Conservation (phyloP, 176 grass and related monocot genomes). For the Calamus simplicifolius region DNA sequence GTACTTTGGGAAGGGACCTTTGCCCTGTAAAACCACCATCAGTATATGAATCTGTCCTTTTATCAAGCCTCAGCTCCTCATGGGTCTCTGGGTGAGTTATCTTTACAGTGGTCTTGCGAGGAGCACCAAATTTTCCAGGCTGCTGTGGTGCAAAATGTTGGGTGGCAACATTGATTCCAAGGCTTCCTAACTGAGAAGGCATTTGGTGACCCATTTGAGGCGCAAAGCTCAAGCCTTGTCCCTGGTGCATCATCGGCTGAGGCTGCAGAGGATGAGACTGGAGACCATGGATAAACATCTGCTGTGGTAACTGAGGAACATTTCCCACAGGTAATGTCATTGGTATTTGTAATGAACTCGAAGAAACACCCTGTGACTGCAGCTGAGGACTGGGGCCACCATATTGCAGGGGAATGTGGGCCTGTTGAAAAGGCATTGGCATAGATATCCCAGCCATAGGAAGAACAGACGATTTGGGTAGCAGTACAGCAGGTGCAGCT, state of each 20-base stretch:
- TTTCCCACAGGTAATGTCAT: slow-evolving; percentile 52
- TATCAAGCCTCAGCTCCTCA: slow-evolving; percentile 75
- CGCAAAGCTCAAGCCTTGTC: slow-evolving; percentile 50
- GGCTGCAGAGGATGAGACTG: slow-evolving; percentile 47
- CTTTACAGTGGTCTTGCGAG: slow-evolving; percentile 51
- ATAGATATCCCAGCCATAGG: slow-evolving; percentile 11
- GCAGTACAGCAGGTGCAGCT: not conserved
- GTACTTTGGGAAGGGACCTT: slow-evolving; percentile 35
- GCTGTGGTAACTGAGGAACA: slow-evolving; percentile 43
- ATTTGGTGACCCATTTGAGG: slow-evolving; percentile 35
- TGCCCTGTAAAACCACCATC: slow-evolving; percentile 28
- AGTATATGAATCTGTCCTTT: slow-evolving; percentile 12
- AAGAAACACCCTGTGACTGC: slow-evolving; percentile 38
- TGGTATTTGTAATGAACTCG: slow-evolving; percentile 72
- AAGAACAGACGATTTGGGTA: slow-evolving; percentile 16
- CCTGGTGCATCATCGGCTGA: slow-evolving; percentile 66
- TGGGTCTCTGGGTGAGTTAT: slow-evolving; percentile 87
- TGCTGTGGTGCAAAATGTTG: slow-evolving; percentile 47
- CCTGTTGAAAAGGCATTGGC: slow-evolving; percentile 35
- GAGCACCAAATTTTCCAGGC: slow-evolving; percentile 31
- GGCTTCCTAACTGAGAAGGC: slow-evolving; percentile 46
- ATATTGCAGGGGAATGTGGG: slow-evolving; percentile 50
- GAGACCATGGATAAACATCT: slow-evolving; percentile 52
- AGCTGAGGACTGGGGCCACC: slow-evolving; percentile 37
- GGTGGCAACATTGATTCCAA: slow-evolving; percentile 27